A percentile compares a stretch with the other conserved stretches of the same genome.
phyloP scores from a whole-genome alignment of 371 early-diverging fungal genomes.

The Apophysomyces sp. region DNA sequence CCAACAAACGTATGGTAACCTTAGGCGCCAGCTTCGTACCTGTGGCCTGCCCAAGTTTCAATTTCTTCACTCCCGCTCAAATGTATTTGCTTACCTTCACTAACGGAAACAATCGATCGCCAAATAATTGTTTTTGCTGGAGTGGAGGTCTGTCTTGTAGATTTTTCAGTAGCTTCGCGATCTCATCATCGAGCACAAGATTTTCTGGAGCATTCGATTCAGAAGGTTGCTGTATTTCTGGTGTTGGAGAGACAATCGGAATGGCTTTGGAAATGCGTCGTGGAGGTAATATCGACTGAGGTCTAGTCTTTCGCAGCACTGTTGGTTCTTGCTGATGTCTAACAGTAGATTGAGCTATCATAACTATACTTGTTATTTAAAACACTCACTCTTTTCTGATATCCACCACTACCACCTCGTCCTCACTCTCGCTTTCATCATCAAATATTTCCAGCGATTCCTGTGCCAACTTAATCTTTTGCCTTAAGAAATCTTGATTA shows the following conservation, averaged over 20 bases:
- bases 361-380: not conserved
- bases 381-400: constrained; percentile 8
- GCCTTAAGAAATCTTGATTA: constrained; percentile 44
- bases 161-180: constrained; percentile 4
- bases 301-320: not conserved
- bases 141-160: constrained; percentile 30
- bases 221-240: too few relatives aligned
- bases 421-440: constrained; percentile 27
- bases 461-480: constrained; percentile 42
- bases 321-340: not conserved
- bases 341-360: not conserved
- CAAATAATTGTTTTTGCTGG: constrained; percentile 39
- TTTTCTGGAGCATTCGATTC: not conserved
- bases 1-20: constrained; percentile 42
- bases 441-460: constrained; percentile 42
- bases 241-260: constrained; percentile 30
- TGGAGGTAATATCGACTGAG: constrained; percentile 11
- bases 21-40: constrained; percentile 42
- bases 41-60: constrained; percentile 21
- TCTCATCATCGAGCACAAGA: not conserved
- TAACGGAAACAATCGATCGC: constrained; percentile 40
- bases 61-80: not conserved
- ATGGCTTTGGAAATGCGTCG: constrained; percentile 38
- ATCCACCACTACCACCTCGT: constrained; percentile 15
- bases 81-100: constrained; percentile 30